phyloP scores from a whole-genome alignment of 306 rosid genomes.

The Citrullus colocynthis region DNA sequence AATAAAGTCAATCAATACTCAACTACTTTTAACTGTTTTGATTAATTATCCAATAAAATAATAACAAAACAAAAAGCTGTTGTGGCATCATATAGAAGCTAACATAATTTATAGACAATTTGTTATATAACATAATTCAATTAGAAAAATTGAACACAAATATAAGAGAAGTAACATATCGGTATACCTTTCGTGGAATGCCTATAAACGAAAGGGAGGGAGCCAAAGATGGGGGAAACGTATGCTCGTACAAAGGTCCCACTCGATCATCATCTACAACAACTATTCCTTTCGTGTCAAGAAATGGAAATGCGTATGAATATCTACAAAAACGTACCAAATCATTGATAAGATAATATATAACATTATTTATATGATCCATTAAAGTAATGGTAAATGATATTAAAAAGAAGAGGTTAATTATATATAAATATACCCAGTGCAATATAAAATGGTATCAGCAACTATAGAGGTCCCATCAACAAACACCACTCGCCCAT shows the following conservation, averaged over 20 bases:
- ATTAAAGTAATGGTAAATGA: no score
- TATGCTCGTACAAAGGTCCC: constrained; percentile 91
- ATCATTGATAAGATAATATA: no score
- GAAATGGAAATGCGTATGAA: constrained; percentile 84
- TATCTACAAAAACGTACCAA: constrained; percentile 30
- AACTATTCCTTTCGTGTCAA: constrained; percentile 91
- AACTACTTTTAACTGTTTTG: background rate
- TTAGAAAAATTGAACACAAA: no score
- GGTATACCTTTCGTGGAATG: constrained; percentile 58
- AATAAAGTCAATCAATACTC: background rate
- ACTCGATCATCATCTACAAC: constrained; percentile 79
- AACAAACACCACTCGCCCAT: constrained; percentile 55
- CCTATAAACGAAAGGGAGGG: constrained; percentile 86
- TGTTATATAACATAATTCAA: no score
- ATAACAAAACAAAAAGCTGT: background rate
- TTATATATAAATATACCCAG: constrained; percentile 32
- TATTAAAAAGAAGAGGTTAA: background rate
- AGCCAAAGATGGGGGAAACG: constrained; percentile 88
- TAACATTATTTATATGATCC: no score
- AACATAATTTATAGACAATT: background rate
- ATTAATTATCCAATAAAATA: background rate
- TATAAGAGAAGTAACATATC: no score
- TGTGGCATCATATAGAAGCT: background rate
- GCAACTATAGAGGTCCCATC: constrained; percentile 67
- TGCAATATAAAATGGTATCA: constrained; percentile 65